Percentiles rank a stretch among this genome's conserved stretches.
These are phyloP conservation scores for Podospora australis DNA, from an alignment of 495 filamentous ascomycete species.

Conservation along the genomic window DNA sequence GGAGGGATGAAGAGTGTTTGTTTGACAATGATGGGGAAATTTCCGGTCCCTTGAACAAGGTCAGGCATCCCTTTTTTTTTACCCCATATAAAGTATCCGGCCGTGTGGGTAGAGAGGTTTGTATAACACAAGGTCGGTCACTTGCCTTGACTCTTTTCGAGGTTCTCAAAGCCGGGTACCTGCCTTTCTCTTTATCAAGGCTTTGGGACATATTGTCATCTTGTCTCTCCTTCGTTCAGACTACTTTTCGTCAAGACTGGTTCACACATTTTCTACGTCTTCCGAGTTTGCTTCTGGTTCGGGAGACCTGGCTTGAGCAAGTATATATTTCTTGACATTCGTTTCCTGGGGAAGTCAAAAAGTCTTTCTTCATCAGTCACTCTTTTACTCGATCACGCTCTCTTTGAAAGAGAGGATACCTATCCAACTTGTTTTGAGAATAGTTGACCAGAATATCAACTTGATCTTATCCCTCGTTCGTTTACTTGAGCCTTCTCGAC, in stretches of 20 bases:
- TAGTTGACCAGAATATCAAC: background rate
- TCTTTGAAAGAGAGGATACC: conserved; percentile 3
- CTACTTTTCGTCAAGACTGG: background rate
- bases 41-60: background rate
- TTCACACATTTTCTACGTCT: background rate
- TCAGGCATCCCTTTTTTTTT: background rate
- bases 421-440: no score
- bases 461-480: background rate
- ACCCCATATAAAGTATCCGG: background rate
- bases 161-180: background rate
- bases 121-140: background rate
- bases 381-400: background rate
- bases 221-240: background rate
- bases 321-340: background rate
- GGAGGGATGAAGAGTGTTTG: background rate
- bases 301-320: background rate
- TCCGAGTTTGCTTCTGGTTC: background rate
- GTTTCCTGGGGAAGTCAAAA: background rate
- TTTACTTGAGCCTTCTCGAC: background rate
- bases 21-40: background rate
- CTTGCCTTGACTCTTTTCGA: background rate
- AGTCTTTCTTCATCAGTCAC: background rate
- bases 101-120: background rate
- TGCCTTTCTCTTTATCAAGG: background rate
- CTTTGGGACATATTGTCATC: no score